Conservation (phyloP, 2,329 filamentous ascomycete species). For the Penicillium sp. region DNA sequence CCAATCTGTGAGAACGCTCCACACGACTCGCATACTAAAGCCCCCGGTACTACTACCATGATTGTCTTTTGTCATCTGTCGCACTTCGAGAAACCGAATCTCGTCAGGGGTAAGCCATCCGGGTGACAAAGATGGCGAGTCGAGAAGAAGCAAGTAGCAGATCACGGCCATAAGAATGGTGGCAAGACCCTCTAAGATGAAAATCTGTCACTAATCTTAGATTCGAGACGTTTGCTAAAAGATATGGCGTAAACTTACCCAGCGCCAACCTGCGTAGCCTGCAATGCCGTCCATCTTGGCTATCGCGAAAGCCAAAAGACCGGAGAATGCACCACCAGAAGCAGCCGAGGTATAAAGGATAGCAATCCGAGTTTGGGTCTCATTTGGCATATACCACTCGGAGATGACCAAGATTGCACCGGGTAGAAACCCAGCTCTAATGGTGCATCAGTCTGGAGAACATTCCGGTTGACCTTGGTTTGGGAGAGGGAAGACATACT, state of each 20-base stretch:
- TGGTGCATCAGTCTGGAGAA: background rate
- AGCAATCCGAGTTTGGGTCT: conserved; percentile 71
- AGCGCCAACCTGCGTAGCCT: conserved; percentile 22
- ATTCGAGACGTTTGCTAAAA: too few relatives aligned
- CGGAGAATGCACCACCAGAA: conserved; percentile 76
- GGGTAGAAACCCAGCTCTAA: conserved; percentile 53
- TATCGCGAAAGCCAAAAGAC: conserved; percentile 75
- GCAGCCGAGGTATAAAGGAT: conserved; percentile 79
- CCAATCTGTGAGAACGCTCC: conserved; percentile 21
- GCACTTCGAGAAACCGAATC: conserved; percentile 43
- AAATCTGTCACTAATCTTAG: conserved; percentile 39
- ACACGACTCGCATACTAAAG: too few relatives aligned
- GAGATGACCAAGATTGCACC: conserved; percentile 74
- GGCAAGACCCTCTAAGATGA: conserved; percentile 62
- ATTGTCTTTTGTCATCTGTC: conserved; percentile 16
- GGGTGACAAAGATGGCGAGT: conserved; percentile 39
- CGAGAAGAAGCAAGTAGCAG: conserved; percentile 30
- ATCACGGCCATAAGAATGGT: conserved; percentile 61
- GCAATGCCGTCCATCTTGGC: conserved; percentile 73
- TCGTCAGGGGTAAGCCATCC: conserved; percentile 43
- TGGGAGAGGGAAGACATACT: conserved; percentile 24
- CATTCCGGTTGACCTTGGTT: background rate
- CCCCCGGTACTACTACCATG: too few relatives aligned
- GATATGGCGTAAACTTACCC: background rate
- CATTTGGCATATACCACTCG: conserved; percentile 74